Percentiles rank a stretch among this genome's conserved stretches.
These are phyloP conservation scores for Trifolium pratense DNA, from an alignment of 306 rosid genomes.

Conservation along the genomic window DNA sequence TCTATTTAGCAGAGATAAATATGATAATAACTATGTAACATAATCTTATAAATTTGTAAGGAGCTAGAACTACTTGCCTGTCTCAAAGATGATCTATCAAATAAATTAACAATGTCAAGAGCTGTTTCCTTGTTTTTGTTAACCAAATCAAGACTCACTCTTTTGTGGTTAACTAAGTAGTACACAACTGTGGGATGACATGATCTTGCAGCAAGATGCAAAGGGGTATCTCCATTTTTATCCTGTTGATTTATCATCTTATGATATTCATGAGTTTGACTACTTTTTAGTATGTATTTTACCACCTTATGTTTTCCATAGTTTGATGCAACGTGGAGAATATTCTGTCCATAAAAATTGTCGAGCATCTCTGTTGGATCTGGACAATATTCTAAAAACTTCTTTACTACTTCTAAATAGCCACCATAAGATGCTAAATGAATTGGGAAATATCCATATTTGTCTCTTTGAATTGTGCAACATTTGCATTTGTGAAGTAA, in stretches of 20 bases:
- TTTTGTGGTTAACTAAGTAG: background rate
- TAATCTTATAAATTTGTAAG: background rate
- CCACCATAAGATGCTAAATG: conserved; percentile 34
- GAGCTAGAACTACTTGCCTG: background rate
- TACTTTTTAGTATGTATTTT: conserved; percentile 9
- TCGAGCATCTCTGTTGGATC: conserved; percentile 35
- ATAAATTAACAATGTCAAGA: background rate
- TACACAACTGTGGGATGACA: conserved; percentile 26
- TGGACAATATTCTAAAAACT: conserved; percentile 9
- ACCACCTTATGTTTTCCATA: conserved; percentile 31
- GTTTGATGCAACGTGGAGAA: conserved; percentile 31
- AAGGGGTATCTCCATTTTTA: conserved; percentile 27
- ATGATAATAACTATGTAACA: too few relatives aligned
- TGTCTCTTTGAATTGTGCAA: conserved; percentile 2
- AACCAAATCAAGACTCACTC: background rate
- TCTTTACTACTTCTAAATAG: background rate
- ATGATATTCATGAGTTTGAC: background rate
- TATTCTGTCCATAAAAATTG: background rate
- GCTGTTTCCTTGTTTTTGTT: background rate
- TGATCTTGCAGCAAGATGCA: conserved; percentile 38
- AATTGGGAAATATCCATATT: conserved; percentile 14
- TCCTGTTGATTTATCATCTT: conserved; percentile 42
- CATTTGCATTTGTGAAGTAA: background rate
- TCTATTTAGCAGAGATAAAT: too few relatives aligned
- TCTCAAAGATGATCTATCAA: background rate